Conservation (phyloP, 2,329 filamentous ascomycete species). For the Aspergillus fijiensis region DNA sequence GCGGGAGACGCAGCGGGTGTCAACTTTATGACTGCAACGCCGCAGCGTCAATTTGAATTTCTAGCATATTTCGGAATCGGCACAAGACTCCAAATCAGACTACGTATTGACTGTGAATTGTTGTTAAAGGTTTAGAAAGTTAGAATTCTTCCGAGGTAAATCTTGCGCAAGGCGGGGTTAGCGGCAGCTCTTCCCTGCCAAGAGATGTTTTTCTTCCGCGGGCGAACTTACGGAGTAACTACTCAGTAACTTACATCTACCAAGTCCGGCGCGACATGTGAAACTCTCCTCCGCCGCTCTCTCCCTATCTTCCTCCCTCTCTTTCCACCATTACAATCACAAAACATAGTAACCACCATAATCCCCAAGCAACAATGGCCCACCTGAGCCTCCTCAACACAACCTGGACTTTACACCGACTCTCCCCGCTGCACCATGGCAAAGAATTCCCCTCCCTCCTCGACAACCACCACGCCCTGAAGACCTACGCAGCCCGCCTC, state of each 20-base stretch:
- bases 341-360: not conserved
- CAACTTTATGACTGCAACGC: not conserved
- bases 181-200: not conserved
- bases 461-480: slow-evolving; percentile 37
- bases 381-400: slow-evolving; percentile 47
- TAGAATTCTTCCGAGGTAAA: not conserved
- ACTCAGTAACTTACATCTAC: no score
- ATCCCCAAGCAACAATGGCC: slow-evolving; percentile 23
- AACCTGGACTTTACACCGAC: slow-evolving; percentile 55
- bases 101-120: not conserved
- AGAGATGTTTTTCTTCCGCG: not conserved
- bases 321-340: not conserved
- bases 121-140: not conserved
- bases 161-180: not conserved
- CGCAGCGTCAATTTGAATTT: no score
- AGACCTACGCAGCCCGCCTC: slow-evolving; percentile 49
- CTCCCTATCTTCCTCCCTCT: not conserved
- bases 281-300: not conserved
- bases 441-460: slow-evolving; percentile 38
- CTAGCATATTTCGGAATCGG: not conserved
- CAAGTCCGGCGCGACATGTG: slow-evolving; percentile 1
- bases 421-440: slow-evolving; percentile 55
- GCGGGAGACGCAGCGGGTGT: not conserved
- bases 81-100: not conserved
- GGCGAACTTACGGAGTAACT: no score